Evolutionary conservation across 192 early-diverging fungal species (phyloP).

Genomic region (Lobosporangium transversale): DNA sequence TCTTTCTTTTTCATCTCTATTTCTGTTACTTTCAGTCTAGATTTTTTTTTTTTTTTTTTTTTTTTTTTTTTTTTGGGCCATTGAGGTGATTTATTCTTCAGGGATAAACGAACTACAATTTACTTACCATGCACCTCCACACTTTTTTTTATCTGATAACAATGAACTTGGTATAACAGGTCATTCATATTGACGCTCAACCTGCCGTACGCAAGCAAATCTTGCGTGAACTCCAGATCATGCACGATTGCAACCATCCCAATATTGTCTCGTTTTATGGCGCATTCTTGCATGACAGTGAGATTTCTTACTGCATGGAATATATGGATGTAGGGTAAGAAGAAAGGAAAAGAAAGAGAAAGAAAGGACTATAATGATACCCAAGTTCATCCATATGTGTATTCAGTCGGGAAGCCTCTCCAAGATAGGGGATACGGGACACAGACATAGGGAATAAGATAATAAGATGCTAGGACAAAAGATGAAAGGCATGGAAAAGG

Average conservation of each 20-base stretch:
- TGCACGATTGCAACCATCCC: constrained; percentile 94
- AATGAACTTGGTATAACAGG: no score
- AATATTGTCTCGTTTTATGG: constrained; percentile 98
- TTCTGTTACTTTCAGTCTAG: neutral
- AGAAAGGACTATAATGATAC: no score
- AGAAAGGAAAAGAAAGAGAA: no score
- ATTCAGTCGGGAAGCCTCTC: no score
- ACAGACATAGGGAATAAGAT: no score
- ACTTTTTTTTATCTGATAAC: no score
- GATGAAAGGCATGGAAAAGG: no score
- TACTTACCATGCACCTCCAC: no score
- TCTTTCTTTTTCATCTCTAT: neutral
- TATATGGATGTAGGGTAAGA: constrained; percentile 91
- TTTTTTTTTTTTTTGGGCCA: no score
- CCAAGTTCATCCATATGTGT: no score
- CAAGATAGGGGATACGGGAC: no score
- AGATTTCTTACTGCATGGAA: constrained; percentile 97
- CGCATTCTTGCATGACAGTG: constrained; percentile 86
- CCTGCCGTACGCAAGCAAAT: constrained; percentile 86
- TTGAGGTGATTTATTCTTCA: neutral
- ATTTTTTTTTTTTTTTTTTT: constrained; percentile 4
- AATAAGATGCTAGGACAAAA: no score
- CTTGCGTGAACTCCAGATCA: constrained; percentile 92
- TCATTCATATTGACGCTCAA: constrained; percentile 68
- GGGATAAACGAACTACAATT: neutral